A percentile compares a stretch with the other conserved stretches of the same genome.
Conservation (phyloP, 2,329 filamentous ascomycete genomes). For the Ophiostoma perfectum region DNA sequence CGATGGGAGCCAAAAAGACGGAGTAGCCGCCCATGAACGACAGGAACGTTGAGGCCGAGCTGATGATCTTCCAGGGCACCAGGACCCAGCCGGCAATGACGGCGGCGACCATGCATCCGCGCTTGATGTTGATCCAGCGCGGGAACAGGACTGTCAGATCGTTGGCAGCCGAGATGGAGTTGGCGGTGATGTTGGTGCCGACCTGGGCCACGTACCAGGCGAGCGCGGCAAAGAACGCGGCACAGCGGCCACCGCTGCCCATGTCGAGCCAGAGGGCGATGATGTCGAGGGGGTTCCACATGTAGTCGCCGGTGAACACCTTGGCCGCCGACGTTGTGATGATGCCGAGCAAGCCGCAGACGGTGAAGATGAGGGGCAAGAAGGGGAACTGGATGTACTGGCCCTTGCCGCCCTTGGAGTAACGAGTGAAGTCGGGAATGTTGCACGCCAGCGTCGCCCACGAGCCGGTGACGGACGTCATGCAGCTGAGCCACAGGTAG, state of each 20-base stretch:
- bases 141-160: slow-evolving; percentile 52
- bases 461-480: slow-evolving; percentile 41
- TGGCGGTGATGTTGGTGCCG: slow-evolving; percentile 53
- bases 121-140: slow-evolving; percentile 49
- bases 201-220: slow-evolving; percentile 52
- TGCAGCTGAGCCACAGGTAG: slow-evolving; percentile 38
- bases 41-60: slow-evolving; percentile 52
- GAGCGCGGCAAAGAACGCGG: slow-evolving; percentile 44
- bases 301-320: slow-evolving; percentile 46
- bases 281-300: slow-evolving; percentile 48
- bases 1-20: slow-evolving; percentile 39
- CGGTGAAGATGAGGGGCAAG: slow-evolving; percentile 44
- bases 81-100: slow-evolving; percentile 55
- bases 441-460: slow-evolving; percentile 44
- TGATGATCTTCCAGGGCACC: slow-evolving; percentile 62
- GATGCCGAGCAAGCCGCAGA: slow-evolving; percentile 50
- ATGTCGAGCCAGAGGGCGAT: slow-evolving; percentile 40
- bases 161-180: slow-evolving; percentile 49
- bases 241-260: slow-evolving; percentile 40
- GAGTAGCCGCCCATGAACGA: slow-evolving; percentile 61
- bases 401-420: slow-evolving; percentile 35
- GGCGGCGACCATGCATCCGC: slow-evolving; percentile 52
- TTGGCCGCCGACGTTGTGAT: slow-evolving; percentile 51
- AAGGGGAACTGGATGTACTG: slow-evolving; percentile 40
- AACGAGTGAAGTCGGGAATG: slow-evolving; percentile 51